phyloP scores from a whole-genome alignment of 495 filamentous ascomycete species.

The Lineolata rhizophorae region DNA sequence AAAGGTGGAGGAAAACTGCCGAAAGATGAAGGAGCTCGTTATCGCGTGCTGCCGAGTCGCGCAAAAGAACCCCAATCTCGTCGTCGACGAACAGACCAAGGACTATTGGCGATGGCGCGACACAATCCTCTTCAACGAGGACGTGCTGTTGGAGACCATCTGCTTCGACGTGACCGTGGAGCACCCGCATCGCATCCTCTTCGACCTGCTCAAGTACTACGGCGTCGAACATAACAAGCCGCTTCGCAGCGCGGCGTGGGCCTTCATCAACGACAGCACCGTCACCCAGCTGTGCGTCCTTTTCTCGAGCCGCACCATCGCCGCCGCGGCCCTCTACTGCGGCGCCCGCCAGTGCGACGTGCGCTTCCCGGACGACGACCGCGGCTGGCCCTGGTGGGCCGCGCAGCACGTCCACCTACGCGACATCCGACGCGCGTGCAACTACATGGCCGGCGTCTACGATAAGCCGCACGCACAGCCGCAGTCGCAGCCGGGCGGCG shows the following conservation, averaged over 20 bases:
- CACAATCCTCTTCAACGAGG: constrained; percentile 74
- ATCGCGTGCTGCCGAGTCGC: constrained; percentile 83
- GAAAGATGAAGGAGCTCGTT: constrained; percentile 82
- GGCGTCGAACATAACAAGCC: constrained; percentile 46
- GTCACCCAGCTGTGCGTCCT: constrained; percentile 72
- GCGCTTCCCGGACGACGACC: constrained; percentile 45
- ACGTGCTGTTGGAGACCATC: constrained; percentile 68
- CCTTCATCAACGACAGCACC: constrained; percentile 74
- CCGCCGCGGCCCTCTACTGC: constrained; percentile 70
- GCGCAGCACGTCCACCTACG: constrained; percentile 36
- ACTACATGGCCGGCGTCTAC: constrained; percentile 53
- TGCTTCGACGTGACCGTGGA: constrained; percentile 89
- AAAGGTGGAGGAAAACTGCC: constrained; percentile 89
- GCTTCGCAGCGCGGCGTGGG: constrained; percentile 68
- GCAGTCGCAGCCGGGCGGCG: no score
- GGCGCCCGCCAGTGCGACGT: constrained; percentile 47
- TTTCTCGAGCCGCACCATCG: constrained; percentile 54
- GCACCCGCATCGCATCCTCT: constrained; percentile 60
- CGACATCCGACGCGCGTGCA: constrained; percentile 41
- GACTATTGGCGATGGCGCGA: constrained; percentile 96
- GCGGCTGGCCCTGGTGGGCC: constrained; percentile 78
- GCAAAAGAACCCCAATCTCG: constrained; percentile 69
- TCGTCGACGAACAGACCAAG: constrained; percentile 85
- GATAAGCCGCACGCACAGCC: constrained; percentile 28
- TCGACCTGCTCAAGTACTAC: constrained; percentile 50